Percentiles rank a stretch among this genome's conserved stretches.
Evolutionary conservation across 768 basidiomycete species (phyloP).

Genomic region (Russula griseocarnosa): DNA sequence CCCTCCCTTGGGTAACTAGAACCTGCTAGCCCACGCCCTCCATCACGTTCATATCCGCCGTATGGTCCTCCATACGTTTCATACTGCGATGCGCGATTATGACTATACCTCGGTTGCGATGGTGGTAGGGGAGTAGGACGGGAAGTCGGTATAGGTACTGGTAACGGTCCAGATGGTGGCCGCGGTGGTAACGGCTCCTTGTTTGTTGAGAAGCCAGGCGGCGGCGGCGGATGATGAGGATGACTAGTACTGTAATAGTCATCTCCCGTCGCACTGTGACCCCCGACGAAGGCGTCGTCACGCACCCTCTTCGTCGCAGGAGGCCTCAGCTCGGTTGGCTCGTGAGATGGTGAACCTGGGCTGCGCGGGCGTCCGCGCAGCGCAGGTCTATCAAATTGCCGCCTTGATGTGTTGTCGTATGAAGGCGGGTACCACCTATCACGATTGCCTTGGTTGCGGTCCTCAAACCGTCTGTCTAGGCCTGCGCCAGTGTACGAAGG

Average conservation of each 20-base stretch:
- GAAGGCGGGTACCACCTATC: slow-evolving; percentile 16
- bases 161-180: not conserved
- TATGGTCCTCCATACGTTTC: slow-evolving; percentile 10
- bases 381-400: slow-evolving; percentile 5
- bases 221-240: not conserved
- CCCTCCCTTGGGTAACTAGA: slow-evolving; percentile 11
- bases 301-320: slow-evolving; percentile 27
- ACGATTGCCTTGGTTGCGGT: slow-evolving; percentile 20
- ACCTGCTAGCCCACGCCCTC: slow-evolving; percentile 6
- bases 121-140: slow-evolving; percentile 4
- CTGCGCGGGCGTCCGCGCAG: slow-evolving; percentile 27
- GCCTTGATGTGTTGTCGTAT: slow-evolving; percentile 9
- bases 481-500: not conserved
- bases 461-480: slow-evolving; percentile 18
- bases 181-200: slow-evolving; percentile 2
- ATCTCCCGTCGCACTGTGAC: slow-evolving; percentile 11
- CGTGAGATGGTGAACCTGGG: slow-evolving; percentile 16
- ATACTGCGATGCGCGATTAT: not conserved
- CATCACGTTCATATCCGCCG: slow-evolving; percentile 17
- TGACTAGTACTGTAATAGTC: slow-evolving; percentile 7
- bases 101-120: not conserved
- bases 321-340: slow-evolving; percentile 17
- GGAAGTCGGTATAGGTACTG: slow-evolving; percentile 20
- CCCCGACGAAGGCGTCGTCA: slow-evolving; percentile 18
- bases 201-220: not conserved